Conservation (phyloP, 192 early-diverging fungal species). For the Coemansia sp. region DNA sequence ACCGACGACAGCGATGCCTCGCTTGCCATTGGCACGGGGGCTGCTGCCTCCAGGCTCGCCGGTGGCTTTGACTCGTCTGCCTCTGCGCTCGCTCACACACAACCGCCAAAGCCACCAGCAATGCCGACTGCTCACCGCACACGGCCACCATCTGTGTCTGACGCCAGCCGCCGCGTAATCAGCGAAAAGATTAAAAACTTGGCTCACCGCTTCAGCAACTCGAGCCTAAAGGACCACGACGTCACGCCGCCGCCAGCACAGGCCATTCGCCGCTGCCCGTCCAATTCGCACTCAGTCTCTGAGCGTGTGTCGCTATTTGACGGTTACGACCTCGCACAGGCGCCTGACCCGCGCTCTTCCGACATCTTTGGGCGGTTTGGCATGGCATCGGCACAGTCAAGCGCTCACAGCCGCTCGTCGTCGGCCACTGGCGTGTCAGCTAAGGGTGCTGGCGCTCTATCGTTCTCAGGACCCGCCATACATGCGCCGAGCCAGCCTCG, state of each 20-base stretch:
- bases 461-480: background rate
- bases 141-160: conserved; percentile 9
- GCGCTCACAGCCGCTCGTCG: conserved; percentile 39
- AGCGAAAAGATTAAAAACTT: conserved; percentile 51
- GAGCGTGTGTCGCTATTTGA: conserved; percentile 53
- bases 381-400: conserved; percentile 26
- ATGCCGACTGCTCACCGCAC: background rate
- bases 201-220: conserved; percentile 47
- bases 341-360: conserved; percentile 35
- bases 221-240: conserved; percentile 27
- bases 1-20: conserved; percentile 38
- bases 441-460: background rate
- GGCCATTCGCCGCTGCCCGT: conserved; percentile 35
- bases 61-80: conserved; percentile 23
- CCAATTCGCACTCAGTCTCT: conserved; percentile 47
- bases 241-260: conserved; percentile 15
- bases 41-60: background rate
- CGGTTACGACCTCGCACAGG: conserved; percentile 11
- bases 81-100: conserved; percentile 1
- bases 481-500: conserved; percentile 1
- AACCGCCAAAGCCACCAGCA: conserved; percentile 3
- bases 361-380: conserved; percentile 48
- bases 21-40: background rate
- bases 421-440: conserved; percentile 18
- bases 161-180: conserved; percentile 37